Base-by-base conservation (phyloP, 495 filamentous ascomycete species). In the Podospora bellae-mahoneyi region DNA sequence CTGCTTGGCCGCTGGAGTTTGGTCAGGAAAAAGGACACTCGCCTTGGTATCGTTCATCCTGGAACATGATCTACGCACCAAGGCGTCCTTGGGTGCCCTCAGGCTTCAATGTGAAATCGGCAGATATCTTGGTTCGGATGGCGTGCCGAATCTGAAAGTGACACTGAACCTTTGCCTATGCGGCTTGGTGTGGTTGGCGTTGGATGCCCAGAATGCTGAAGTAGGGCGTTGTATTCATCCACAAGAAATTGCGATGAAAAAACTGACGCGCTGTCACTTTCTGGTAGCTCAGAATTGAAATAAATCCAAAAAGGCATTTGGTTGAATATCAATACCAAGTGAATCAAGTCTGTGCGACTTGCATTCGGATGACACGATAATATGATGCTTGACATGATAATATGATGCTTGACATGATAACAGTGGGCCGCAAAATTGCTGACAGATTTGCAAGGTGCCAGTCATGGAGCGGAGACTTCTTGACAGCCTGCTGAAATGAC, bases 101-200 rank as follows among this genome's bases (percentile, higher is more conserved):
- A 16, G 39, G 39, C 39, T 48, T 48, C 59, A 61, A 28, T 30
- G 30, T 30, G 27, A 30, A 26, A 32, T 61, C 59, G 59, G 59
- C 59, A 61, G 59, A 61, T 27, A 28, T 61, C 27, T 61, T 48
- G 59, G 59, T 61, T 61, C 59, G 59, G 59, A 28, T 61, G 59
- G 30, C 30, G 59, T 61, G 59, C 59, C 59, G 59, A 61, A 61
- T 61, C 27, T 60, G 16, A 30, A 61, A 30, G 27, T 32, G 59
- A 61, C 59, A 30, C 59, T 18, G 30, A 28, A 61, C 18, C 59
- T 20, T 61, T 26, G 59, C 26, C 15, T 48, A 61, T 26, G 56
- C 19, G 20, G 15, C 19, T 27, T 58, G n/a, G 56, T 1, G 5
- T 20, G 5, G 56, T 58, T 48, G 39, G 13, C 39, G 39, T 48